These are phyloP conservation scores for Gynostemma pentaphyllum DNA, from an alignment of 306 rosid species.

Conservation along the genomic window DNA sequence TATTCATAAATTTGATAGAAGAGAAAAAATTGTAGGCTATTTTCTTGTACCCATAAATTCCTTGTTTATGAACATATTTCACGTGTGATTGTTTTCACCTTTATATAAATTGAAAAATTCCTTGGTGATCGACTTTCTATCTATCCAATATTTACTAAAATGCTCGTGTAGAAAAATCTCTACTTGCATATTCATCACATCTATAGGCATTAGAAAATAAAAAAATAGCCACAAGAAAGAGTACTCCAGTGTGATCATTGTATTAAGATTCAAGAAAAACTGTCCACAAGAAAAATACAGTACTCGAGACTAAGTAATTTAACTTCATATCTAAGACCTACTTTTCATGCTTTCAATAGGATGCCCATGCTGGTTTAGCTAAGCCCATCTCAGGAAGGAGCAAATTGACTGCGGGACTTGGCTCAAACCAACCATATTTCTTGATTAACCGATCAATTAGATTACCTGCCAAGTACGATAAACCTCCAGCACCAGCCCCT, in stretches of 20 bases:
- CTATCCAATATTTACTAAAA: too few relatives aligned
- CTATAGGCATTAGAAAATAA: too few relatives aligned
- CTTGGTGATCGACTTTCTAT: too few relatives aligned
- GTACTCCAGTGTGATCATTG: background rate
- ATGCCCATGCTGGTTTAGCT: constrained; percentile 16
- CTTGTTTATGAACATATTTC: too few relatives aligned
- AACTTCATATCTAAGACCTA: background rate
- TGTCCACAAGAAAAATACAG: background rate
- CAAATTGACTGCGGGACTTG: constrained; percentile 11
- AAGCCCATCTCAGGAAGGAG: constrained; percentile 18
- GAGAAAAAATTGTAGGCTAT: too few relatives aligned
- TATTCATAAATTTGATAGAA: too few relatives aligned
- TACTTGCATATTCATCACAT: too few relatives aligned
- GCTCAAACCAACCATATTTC: constrained; percentile 43
- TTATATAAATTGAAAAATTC: too few relatives aligned
- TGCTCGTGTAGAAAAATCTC: too few relatives aligned
- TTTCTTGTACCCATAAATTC: too few relatives aligned
- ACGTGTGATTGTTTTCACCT: too few relatives aligned
- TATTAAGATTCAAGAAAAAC: background rate
- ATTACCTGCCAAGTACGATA: constrained; percentile 50
- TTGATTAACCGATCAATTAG: constrained; percentile 26
- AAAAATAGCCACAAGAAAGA: background rate
- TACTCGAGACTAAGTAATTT: background rate
- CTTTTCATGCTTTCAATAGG: constrained; percentile 13
- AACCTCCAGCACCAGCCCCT: constrained; percentile 37